Evolutionary conservation across 768 basidiomycete species (phyloP).

Genomic region (Russula foetens): DNA sequence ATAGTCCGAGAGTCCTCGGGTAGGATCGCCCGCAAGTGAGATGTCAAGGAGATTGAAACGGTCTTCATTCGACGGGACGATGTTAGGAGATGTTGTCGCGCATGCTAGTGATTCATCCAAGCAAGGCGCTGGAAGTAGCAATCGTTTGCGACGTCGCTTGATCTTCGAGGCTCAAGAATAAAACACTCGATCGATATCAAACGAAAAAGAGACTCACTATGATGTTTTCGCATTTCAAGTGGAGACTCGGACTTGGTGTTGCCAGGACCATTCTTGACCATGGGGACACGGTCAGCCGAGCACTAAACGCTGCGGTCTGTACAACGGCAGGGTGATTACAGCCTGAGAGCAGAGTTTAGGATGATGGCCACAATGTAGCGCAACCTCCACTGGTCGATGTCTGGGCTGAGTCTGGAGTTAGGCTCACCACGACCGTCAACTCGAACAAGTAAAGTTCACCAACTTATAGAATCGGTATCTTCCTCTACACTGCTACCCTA

Average conservation of each 20-base stretch:
- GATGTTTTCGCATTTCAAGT: neutral
- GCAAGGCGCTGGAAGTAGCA: neutral
- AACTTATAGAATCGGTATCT: too few relatives aligned
- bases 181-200: neutral
- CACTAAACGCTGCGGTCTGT: neutral
- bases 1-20: neutral
- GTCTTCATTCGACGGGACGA: neutral
- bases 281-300: neutral
- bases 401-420: neutral
- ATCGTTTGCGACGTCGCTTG: slow-evolving; percentile 13
- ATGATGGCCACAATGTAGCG: too few relatives aligned
- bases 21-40: neutral
- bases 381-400: neutral
- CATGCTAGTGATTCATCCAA: neutral
- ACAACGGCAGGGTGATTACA: too few relatives aligned
- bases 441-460: too few relatives aligned
- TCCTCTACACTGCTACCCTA: neutral
- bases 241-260: neutral
- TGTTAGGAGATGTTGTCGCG: neutral
- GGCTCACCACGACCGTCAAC: too few relatives aligned
- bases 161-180: neutral
- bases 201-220: neutral
- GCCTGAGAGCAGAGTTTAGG: too few relatives aligned
- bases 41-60: neutral
- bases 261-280: neutral